These are phyloP conservation scores for Kodamaea kakaduensis DNA, from an alignment of 805 yeast genomes.

Conservation along the genomic window DNA sequence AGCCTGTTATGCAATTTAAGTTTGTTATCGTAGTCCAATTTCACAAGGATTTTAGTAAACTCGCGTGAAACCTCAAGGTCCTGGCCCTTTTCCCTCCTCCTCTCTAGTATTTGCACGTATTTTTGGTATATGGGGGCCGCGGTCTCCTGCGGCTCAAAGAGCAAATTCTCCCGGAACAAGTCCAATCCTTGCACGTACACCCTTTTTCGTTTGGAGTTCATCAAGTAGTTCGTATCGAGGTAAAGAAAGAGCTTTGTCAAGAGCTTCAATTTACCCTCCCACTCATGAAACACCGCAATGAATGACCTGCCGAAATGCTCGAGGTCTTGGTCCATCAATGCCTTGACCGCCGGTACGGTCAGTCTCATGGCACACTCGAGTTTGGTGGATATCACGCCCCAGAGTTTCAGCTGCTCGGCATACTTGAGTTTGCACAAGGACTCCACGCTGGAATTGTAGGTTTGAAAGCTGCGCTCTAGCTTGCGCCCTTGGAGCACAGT, in stretches of 20 bases:
- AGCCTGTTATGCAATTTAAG: constrained; percentile 13
- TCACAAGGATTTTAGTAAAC: constrained; percentile 18
- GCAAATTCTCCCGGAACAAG: constrained; percentile 17
- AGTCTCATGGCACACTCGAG: constrained; percentile 15
- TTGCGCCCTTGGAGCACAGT: constrained; percentile 16
- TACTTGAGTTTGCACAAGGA: constrained; percentile 29
- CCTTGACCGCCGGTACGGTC: constrained; percentile 1
- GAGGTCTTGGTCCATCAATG: not conserved
- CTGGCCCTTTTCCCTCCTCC: constrained; percentile 9
- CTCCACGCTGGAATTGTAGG: constrained; percentile 29
- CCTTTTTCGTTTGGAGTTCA: constrained; percentile 13
- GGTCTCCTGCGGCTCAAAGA: constrained; percentile 6
- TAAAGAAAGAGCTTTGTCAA: constrained; percentile 32
- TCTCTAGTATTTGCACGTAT: constrained; percentile 8
- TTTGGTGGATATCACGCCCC: constrained; percentile 17
- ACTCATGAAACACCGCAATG: constrained; percentile 17
- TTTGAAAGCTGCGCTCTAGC: constrained; percentile 19
- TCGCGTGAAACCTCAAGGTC: not conserved
- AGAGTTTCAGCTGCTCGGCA: constrained; percentile 30
- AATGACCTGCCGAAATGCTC: constrained; percentile 7
- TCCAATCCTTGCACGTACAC: constrained; percentile 7
- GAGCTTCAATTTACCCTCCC: constrained; percentile 22
- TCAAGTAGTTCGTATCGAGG: constrained; percentile 33
- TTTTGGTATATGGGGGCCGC: constrained; percentile 2
- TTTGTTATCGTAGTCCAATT: constrained; percentile 17